phyloP scores from a whole-genome alignment of 441 rosid species.

The Arabidopsis lyrata region DNA sequence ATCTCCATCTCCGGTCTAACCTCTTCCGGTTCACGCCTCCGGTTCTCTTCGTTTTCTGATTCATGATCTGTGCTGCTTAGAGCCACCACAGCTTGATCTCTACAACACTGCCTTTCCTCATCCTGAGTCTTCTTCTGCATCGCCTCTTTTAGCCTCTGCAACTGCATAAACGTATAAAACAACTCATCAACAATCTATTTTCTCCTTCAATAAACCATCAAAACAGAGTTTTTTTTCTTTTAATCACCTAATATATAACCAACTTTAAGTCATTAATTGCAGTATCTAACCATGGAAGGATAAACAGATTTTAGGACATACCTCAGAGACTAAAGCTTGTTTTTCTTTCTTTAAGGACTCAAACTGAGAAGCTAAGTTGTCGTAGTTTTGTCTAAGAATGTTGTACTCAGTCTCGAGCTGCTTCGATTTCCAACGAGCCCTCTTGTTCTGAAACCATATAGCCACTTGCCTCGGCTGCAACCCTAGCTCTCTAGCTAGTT shows the following conservation, averaged over 20 bases:
- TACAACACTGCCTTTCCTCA: constrained; percentile 49
- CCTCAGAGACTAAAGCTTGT: constrained; percentile 65
- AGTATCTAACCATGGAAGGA: background rate
- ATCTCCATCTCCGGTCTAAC: constrained; percentile 49
- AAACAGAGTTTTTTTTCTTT: constrained; percentile 8
- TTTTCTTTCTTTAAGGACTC: constrained; percentile 79
- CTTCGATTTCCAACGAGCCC: constrained; percentile 92
- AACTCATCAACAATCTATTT: constrained; percentile 21
- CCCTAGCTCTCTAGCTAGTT: constrained; percentile 75
- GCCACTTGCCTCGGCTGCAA: constrained; percentile 93
- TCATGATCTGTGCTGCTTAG: constrained; percentile 54
- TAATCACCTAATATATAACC: background rate
- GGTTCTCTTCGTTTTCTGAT: constrained; percentile 54
- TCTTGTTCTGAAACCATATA: constrained; percentile 92
- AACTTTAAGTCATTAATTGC: background rate
- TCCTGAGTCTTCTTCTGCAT: constrained; percentile 47
- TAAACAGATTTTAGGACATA: constrained; percentile 39
- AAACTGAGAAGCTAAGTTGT: constrained; percentile 58
- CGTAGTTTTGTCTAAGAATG: constrained; percentile 59
- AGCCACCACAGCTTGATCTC: constrained; percentile 38
- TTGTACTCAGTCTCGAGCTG: constrained; percentile 71
- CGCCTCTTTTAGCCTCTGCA: constrained; percentile 62
- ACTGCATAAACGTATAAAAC: constrained; percentile 47
- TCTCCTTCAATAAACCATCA: background rate
- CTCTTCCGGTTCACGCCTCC: constrained; percentile 36